Conservation (phyloP, 352 stramenopile species). For the Thraustochytrium sp. region DNA sequence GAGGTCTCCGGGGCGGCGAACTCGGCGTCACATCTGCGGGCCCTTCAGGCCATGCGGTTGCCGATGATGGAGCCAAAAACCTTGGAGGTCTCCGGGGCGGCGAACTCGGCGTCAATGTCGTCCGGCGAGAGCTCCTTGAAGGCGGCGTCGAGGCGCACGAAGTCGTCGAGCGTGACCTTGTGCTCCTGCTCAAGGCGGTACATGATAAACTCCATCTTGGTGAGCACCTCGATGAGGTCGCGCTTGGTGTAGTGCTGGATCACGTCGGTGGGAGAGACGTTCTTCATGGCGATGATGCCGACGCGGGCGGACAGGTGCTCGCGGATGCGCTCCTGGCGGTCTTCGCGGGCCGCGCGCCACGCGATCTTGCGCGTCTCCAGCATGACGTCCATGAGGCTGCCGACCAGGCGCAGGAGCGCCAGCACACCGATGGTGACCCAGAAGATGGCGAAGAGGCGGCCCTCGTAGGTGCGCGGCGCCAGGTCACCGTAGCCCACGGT, state of each 20-base stretch:
- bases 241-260: background rate
- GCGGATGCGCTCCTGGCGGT: background rate
- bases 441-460: conserved; percentile 48
- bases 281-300: background rate
- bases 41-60: background rate
- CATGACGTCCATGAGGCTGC: conserved; percentile 40
- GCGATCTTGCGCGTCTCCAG: conserved; percentile 16
- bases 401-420: background rate
- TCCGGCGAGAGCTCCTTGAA: conserved; percentile 17
- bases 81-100: background rate
- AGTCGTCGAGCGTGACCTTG: background rate
- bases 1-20: background rate
- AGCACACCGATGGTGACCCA: conserved; percentile 39
- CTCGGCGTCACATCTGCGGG: background rate
- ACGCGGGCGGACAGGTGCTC: background rate
- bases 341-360: background rate
- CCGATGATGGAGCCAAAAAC: conserved; percentile 19
- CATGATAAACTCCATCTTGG: conserved; percentile 40
- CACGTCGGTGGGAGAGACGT: background rate
- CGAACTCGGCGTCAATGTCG: background rate
- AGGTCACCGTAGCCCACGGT: conserved; percentile 52
- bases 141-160: background rate
- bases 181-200: background rate
- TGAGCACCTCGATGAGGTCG: conserved; percentile 13
- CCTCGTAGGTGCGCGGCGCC: conserved; percentile 29